Evolutionary conservation across 768 basidiomycete genomes (phyloP).

Genomic region (Collybiopsis luxurians): DNA sequence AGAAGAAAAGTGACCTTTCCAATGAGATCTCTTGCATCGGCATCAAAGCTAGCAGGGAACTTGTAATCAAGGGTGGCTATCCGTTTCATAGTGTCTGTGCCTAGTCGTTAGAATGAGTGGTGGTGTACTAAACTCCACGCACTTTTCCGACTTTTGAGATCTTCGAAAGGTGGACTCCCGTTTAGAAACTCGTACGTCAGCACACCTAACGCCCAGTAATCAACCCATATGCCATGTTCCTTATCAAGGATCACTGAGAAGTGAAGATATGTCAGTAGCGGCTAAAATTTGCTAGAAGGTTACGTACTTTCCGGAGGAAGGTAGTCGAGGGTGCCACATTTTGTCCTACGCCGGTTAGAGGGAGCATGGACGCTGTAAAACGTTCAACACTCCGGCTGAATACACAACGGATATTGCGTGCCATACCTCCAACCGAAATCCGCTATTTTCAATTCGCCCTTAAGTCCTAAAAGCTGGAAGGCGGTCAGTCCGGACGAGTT

Average conservation of each 20-base stretch:
- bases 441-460: slow-evolving; percentile 96
- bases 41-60: slow-evolving; percentile 37
- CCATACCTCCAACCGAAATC: slow-evolving; percentile 88
- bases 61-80: slow-evolving; percentile 60
- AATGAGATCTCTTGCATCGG: slow-evolving; percentile 46
- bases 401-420: no score
- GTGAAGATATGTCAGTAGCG: no score
- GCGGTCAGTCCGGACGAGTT: no score
- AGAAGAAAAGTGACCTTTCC: slow-evolving; percentile 26
- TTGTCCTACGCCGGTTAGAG: slow-evolving; percentile 80
- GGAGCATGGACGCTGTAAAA: slow-evolving; percentile 78
- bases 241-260: slow-evolving; percentile 49
- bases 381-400: no score
- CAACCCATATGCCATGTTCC: slow-evolving; percentile 19
- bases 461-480: slow-evolving; percentile 87
- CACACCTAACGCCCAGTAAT: background rate
- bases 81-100: slow-evolving; percentile 64
- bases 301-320: slow-evolving; percentile 80
- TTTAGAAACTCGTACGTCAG: slow-evolving; percentile 53
- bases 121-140: no score
- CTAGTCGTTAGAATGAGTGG: no score
- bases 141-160: slow-evolving; percentile 53
- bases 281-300: no score
- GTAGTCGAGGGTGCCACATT: slow-evolving; percentile 96
- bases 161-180: slow-evolving; percentile 73